These are phyloP conservation scores for Malassezia yamatoensis DNA, from an alignment of 1,284 basidiomycete species.

Conservation along the genomic window DNA sequence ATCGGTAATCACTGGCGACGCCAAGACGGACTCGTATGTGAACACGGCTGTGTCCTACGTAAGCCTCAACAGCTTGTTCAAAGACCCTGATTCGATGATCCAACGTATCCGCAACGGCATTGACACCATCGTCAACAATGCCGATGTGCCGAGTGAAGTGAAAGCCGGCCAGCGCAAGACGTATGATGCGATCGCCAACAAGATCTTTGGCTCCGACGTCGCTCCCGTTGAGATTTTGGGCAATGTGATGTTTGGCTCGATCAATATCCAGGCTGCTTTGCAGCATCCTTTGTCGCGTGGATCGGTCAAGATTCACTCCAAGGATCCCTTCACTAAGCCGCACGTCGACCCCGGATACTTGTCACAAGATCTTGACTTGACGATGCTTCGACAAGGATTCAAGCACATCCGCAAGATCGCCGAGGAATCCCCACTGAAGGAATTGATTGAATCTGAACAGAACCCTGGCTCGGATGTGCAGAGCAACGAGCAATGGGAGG, in stretches of 20 bases:
- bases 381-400: conserved; percentile 28
- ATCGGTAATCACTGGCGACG: conserved; percentile 18
- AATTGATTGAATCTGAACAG: conserved; percentile 16
- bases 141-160: conserved; percentile 21
- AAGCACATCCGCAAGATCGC: conserved; percentile 30
- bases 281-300: conserved; percentile 43
- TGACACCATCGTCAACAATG: conserved; percentile 18
- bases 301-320: conserved; percentile 26
- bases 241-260: conserved; percentile 24
- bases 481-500: conserved; percentile 24
- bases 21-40: conserved; percentile 28
- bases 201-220: conserved; percentile 20
- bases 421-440: conserved; percentile 19
- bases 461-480: conserved; percentile 20
- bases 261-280: conserved; percentile 29
- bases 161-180: conserved; percentile 19
- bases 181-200: conserved; percentile 15
- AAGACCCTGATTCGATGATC: conserved; percentile 9
- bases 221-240: conserved; percentile 34
- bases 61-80: conserved; percentile 26
- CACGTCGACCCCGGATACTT: conserved; percentile 38
- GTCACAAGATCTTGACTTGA: conserved; percentile 23
- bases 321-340: conserved; percentile 26
- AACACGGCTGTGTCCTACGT: conserved; percentile 35
- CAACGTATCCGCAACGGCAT: conserved; percentile 20